Percentiles rank a stretch among this genome's conserved stretches.
Conservation (phyloP, 352 stramenopile genomes). For the Globisporangium radiosum region DNA sequence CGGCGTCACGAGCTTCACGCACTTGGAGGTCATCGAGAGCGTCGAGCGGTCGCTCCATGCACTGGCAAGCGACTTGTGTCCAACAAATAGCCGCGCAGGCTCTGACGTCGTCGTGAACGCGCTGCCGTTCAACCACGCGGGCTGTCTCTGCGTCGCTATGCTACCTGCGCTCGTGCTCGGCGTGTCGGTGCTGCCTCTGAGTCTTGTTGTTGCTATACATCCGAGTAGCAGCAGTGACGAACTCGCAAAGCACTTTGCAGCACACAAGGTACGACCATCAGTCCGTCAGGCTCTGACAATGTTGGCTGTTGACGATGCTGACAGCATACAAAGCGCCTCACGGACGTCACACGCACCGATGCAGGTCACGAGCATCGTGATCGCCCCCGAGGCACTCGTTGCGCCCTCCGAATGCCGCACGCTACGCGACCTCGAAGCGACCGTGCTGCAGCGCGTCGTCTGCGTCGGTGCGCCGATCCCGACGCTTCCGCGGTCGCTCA, state of each 20-base stretch:
- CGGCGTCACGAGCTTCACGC: slow-evolving; percentile 3
- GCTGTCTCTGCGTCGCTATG: not conserved
- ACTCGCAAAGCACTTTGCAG: slow-evolving; percentile 5
- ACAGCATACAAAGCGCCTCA: not conserved
- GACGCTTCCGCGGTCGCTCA: slow-evolving; percentile 5
- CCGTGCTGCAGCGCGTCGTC: slow-evolving; percentile 3
- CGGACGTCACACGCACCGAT: not conserved
- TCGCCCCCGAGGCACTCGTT: not conserved
- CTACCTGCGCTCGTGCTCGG: slow-evolving; percentile 8
- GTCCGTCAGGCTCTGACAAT: too few relatives aligned
- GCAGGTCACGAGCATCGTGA: slow-evolving; percentile 7
- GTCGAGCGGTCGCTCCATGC: slow-evolving; percentile 7
- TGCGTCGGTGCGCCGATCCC: slow-evolving; percentile 7
- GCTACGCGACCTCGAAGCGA: slow-evolving; percentile 5
- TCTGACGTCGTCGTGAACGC: slow-evolving; percentile 5
- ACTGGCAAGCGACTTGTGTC: not conserved
- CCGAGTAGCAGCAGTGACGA: not conserved
- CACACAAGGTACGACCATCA: slow-evolving; percentile 3
- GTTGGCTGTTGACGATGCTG: too few relatives aligned
- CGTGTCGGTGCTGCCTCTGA: slow-evolving; percentile 9
- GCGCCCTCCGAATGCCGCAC: slow-evolving; percentile 11
- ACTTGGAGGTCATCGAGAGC: slow-evolving; percentile 14
- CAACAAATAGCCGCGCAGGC: not conserved
- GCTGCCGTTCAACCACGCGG: slow-evolving; percentile 12
- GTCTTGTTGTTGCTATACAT: not conserved